A percentile compares a stretch with the other conserved stretches of the same genome.
Evolutionary conservation across 192 early-diverging fungal genomes (phyloP).

Genomic region (Diversispora epigaea): DNA sequence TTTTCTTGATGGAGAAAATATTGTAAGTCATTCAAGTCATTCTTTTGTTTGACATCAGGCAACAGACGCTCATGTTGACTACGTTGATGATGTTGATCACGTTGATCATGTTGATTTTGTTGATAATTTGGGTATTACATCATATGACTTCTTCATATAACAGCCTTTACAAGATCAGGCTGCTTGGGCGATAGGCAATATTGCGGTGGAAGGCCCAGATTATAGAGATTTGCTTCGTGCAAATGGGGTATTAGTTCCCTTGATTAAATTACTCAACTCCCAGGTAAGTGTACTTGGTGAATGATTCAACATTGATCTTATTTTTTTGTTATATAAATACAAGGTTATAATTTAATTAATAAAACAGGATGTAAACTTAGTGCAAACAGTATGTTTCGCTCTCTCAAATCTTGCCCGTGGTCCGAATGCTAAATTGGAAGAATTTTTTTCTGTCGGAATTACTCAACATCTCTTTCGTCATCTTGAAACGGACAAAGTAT

Average conservation of each 20-base stretch:
- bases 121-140: no score
- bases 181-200: conserved; percentile 91
- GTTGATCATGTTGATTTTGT: no score
- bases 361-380: conserved; percentile 44
- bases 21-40: conserved; percentile 37
- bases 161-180: conserved; percentile 83
- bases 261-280: conserved; percentile 71
- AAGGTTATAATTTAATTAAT: no score
- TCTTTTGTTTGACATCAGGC: no score
- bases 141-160: no score
- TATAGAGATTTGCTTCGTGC: conserved; percentile 74
- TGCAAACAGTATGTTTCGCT: conserved; percentile 73
- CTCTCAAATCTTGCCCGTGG: conserved; percentile 69
- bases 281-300: no score
- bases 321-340: background rate
- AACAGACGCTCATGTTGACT: no score
- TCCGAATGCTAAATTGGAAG: conserved; percentile 54
- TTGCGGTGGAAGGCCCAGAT: conserved; percentile 81
- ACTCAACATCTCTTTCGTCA: conserved; percentile 50
- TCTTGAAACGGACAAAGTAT: conserved; percentile 47
- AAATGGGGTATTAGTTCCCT: conserved; percentile 70
- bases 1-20: conserved; percentile 46
- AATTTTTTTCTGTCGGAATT: conserved; percentile 51
- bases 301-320: conserved; percentile 24
- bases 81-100: no score